phyloP scores from a whole-genome alignment of 208 protist genomes.

The Acanthamoeba culbertsoni region DNA sequence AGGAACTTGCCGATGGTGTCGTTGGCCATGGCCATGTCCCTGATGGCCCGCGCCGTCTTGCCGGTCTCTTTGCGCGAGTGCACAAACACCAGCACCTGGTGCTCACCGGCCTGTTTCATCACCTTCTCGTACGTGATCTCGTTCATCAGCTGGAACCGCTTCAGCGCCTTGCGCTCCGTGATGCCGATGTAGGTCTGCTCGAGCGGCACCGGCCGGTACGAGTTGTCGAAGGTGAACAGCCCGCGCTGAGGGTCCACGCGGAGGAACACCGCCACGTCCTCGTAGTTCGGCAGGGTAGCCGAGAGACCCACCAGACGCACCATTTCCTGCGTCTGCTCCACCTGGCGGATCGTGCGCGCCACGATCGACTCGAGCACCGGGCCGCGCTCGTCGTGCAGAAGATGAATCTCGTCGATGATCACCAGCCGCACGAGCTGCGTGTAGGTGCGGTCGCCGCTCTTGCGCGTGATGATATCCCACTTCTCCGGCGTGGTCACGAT shows the following conservation, averaged over 20 bases:
- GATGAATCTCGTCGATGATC: conserved; percentile 99
- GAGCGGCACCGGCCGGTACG: conserved; percentile 97
- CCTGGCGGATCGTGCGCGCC: conserved; percentile 93
- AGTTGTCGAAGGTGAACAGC: conserved; percentile 94
- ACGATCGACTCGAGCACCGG: conserved; percentile 98
- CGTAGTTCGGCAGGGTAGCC: conserved; percentile 98
- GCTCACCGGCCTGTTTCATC: conserved; percentile 85
- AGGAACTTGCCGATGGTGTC: conserved; percentile 56
- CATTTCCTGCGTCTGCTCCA: conserved; percentile 90
- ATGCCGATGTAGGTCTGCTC: conserved; percentile 95
- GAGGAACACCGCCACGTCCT: conserved; percentile 97
- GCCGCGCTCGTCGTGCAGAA: conserved; percentile 97
- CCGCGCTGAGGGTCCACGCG: conserved; percentile 90
- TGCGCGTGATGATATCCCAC: conserved; percentile 99
- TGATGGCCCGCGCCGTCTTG: conserved; percentile 89
- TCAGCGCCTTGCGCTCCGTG: conserved; percentile 73
- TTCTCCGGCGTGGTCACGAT: conserved; percentile 99
- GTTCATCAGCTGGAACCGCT: conserved; percentile 78
- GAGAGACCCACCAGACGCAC: conserved; percentile 95
- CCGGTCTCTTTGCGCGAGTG: conserved; percentile 97
- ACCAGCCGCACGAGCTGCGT: conserved; percentile 89
- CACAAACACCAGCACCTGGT: conserved; percentile 99
- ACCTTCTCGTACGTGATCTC: conserved; percentile 81
- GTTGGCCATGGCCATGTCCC: conserved; percentile 86
- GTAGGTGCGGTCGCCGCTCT: conserved; percentile 94